Conservation (phyloP, 2,329 filamentous ascomycete genomes). For the Apiospora malaysiana region DNA sequence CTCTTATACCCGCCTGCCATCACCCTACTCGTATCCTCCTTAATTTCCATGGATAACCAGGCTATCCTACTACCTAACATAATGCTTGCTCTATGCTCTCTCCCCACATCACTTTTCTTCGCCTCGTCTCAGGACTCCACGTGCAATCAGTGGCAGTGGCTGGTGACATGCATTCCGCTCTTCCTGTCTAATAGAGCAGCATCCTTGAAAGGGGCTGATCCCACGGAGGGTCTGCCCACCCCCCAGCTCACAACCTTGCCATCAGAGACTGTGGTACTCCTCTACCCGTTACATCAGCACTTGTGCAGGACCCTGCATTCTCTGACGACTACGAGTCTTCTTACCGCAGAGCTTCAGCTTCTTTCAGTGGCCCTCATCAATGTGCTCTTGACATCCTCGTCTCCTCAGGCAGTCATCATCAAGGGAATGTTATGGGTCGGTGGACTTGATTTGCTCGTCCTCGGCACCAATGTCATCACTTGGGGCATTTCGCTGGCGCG, state of each 20-base stretch:
- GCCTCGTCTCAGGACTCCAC: conserved; percentile 61
- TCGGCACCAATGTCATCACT: conserved; percentile 74
- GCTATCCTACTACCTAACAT: conserved; percentile 77
- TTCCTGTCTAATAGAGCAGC: conserved; percentile 47
- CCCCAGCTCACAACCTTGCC: conserved; percentile 42
- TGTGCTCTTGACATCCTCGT: conserved; percentile 75
- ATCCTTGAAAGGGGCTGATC: neutral
- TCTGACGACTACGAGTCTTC: conserved; percentile 85
- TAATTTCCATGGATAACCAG: conserved; percentile 68
- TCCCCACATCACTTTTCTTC: conserved; percentile 77
- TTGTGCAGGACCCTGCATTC: conserved; percentile 76
- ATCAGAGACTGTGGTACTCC: conserved; percentile 64
- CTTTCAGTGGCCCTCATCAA: conserved; percentile 85
- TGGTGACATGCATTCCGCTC: conserved; percentile 74
- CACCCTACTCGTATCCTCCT: conserved; percentile 77
- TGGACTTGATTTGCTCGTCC: conserved; percentile 76
- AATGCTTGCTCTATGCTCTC: conserved; percentile 77
- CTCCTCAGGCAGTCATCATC: conserved; percentile 83
- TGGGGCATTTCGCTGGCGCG: conserved; percentile 88
- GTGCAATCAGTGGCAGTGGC: conserved; percentile 78
- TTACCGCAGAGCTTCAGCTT: conserved; percentile 86
- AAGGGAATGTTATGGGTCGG: conserved; percentile 86
- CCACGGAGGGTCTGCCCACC: neutral
- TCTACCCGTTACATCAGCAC: conserved; percentile 86
- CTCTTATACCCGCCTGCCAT: conserved; percentile 84